These are phyloP conservation scores for Diaporthe ampelina DNA, from an alignment of 2,329 filamentous ascomycete genomes.

Conservation along the genomic window DNA sequence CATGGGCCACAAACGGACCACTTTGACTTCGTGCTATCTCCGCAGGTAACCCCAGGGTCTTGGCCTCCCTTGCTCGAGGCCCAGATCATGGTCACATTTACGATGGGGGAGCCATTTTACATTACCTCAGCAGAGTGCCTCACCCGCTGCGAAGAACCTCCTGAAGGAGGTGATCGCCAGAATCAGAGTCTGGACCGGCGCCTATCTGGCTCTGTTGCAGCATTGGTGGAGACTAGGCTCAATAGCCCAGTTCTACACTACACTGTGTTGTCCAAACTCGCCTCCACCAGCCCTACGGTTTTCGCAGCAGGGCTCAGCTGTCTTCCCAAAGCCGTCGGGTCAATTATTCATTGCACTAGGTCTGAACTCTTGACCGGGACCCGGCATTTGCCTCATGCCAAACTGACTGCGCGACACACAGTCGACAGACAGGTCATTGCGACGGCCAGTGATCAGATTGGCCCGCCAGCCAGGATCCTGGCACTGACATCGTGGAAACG, in stretches of 20 bases:
- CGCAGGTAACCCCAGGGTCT: conserved; percentile 11
- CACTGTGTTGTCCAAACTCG: not conserved
- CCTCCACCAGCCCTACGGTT: conserved; percentile 23
- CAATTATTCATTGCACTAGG: not conserved
- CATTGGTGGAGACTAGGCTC: not conserved
- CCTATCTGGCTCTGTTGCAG: conserved; percentile 10
- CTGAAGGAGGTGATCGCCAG: conserved; percentile 1
- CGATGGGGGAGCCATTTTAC: not conserved
- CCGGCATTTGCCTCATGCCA: conserved; percentile 21
- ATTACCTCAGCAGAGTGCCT: not conserved
- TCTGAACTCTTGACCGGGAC: conserved; percentile 3
- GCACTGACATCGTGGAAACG: not conserved
- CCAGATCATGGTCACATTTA: conserved; percentile 17
- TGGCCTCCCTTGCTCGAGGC: not conserved
- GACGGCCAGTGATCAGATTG: conserved; percentile 1
- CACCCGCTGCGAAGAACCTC: not conserved
- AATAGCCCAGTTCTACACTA: not conserved
- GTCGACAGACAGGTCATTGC: conserved; percentile 11
- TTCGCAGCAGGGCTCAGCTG: not conserved
- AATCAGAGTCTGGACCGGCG: conserved; percentile 2
- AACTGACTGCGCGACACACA: not conserved
- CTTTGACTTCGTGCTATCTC: conserved; percentile 31
- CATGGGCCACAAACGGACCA: conserved; percentile 28
- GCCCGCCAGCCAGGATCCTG: conserved; percentile 22
- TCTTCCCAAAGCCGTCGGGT: conserved; percentile 16